Conservation (phyloP, 805 yeast genomes). For the Nematodospora valgi region DNA sequence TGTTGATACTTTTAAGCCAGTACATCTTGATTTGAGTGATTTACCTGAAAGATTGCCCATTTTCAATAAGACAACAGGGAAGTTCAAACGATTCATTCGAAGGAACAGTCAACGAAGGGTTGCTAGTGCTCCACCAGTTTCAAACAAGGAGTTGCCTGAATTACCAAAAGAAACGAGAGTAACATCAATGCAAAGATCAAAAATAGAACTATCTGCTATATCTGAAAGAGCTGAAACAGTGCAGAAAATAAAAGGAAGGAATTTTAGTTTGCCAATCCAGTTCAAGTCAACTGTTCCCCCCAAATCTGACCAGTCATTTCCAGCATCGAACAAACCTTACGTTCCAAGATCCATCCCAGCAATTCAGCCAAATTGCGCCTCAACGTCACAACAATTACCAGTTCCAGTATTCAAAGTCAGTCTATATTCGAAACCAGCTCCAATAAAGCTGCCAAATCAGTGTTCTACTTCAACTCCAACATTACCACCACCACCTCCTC, state of each 20-base stretch:
- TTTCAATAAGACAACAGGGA: constrained; percentile 18
- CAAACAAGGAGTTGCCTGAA: constrained; percentile 3
- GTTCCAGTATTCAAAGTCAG: neutral
- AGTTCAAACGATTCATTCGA: constrained; percentile 16
- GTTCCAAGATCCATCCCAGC: too few species aligned
- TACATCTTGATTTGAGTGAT: constrained; percentile 20
- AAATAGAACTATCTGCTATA: too few species aligned
- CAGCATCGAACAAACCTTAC: neutral
- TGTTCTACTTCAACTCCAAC: too few species aligned
- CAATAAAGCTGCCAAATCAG: neutral
- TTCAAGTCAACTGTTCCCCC: too few species aligned
- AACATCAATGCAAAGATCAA: too few species aligned
- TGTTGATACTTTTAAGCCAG: constrained; percentile 25
- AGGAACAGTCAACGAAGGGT: constrained; percentile 3
- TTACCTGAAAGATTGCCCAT: constrained; percentile 27
- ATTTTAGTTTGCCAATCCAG: neutral
- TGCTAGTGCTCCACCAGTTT: constrained; percentile 4
- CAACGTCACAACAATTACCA: neutral
- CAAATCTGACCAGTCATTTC: too few species aligned
- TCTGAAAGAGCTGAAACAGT: too few species aligned
- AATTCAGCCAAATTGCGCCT: neutral
- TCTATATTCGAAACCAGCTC: neutral
- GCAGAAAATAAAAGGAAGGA: too few species aligned
- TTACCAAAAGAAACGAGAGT: constrained; percentile 6
- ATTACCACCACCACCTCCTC: too few species aligned